Percentiles rank a stretch among this genome's conserved stretches.
Evolutionary conservation across 768 basidiomycete genomes (phyloP).

Genomic region (Tulasnella sp.): DNA sequence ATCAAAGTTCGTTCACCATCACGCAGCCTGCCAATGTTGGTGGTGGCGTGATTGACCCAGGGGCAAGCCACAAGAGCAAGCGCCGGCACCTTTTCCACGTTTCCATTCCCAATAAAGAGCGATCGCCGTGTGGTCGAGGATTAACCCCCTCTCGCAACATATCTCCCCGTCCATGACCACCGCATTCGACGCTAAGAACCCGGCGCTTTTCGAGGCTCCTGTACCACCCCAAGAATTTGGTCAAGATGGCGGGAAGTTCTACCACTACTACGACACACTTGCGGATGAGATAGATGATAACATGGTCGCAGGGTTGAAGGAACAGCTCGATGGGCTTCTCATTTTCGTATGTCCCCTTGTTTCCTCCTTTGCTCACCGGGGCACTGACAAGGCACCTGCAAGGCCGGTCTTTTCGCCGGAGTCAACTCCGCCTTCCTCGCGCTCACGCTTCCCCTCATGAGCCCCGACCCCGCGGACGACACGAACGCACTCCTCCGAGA

Average conservation of each 20-base stretch:
- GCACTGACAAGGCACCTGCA: too few species aligned
- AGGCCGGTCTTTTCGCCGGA: conserved; percentile 13
- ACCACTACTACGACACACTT: background rate
- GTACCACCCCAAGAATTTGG: background rate
- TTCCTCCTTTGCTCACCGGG: background rate
- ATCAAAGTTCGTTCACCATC: too few species aligned
- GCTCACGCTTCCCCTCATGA: background rate
- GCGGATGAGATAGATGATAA: conserved; percentile 2
- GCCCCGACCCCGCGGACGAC: background rate
- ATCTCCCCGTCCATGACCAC: background rate
- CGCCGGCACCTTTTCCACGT: too few species aligned
- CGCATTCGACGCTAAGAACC: background rate
- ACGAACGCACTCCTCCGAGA: background rate
- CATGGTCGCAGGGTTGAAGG: background rate
- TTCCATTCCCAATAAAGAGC: too few species aligned
- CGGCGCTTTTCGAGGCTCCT: background rate
- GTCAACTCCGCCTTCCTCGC: background rate
- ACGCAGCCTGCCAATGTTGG: too few species aligned
- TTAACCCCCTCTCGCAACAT: too few species aligned
- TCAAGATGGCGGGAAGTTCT: conserved; percentile 6
- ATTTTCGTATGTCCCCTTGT: background rate
- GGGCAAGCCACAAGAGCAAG: too few species aligned
- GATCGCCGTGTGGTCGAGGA: background rate
- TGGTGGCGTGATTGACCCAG: too few species aligned
- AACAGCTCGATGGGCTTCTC: background rate